These are phyloP conservation scores for Paraurostyla sp. DNA, from an alignment of 73 alveolate genomes.

Conservation along the genomic window DNA sequence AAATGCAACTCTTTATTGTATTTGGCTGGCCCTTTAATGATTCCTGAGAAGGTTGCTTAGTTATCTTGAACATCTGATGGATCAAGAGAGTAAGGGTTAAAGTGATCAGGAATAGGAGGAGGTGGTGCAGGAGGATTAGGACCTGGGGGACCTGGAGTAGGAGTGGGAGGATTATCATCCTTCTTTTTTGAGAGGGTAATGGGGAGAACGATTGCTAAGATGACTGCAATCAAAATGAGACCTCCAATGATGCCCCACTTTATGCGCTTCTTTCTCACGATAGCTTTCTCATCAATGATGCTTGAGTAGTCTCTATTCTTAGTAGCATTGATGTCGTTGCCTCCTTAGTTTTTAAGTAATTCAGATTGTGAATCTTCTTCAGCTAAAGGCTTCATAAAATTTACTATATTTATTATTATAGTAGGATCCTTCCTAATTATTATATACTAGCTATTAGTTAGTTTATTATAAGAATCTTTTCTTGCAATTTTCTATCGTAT, in stretches of 20 bases:
- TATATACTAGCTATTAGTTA: no score
- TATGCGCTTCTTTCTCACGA: background rate
- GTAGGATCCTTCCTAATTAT: no score
- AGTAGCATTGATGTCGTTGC: constrained; percentile 3
- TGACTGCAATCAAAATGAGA: constrained; percentile 14
- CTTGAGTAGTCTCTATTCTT: constrained; percentile 9
- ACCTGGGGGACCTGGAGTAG: background rate
- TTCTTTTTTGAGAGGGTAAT: background rate
- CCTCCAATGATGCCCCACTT: constrained; percentile 45
- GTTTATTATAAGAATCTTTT: no score
- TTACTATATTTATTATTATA: no score
- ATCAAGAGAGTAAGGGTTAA: no score
- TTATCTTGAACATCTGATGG: no score
- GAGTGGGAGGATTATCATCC: background rate
- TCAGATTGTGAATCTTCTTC: constrained; percentile 46
- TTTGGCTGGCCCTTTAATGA: background rate
- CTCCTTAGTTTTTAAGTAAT: background rate
- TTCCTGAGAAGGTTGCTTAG: background rate
- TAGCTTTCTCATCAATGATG: background rate
- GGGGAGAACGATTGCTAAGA: constrained; percentile 43
- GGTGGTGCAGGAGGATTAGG: no score
- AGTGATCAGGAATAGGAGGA: no score
- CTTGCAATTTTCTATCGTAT: no score
- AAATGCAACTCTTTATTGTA: constrained; percentile 6
- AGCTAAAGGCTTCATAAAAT: constrained; percentile 6